Base-by-base conservation (phyloP, 2,329 filamentous ascomycete genomes). In the Fusarium bactridioides region DNA sequence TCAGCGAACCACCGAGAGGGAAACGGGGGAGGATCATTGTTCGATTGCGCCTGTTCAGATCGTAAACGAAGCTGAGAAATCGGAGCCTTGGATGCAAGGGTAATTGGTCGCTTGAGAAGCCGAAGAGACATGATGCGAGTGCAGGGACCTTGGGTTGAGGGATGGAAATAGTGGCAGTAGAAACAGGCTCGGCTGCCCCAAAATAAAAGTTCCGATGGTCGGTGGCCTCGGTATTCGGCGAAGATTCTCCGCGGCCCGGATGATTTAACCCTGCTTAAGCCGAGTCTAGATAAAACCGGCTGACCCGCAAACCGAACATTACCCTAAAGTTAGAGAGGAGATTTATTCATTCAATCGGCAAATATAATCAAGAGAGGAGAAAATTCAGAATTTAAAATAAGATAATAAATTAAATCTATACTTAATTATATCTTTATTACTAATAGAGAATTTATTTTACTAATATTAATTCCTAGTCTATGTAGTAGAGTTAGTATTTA, bases 1-100 rank as follows among this genome's bases (percentile, higher is more conserved):
- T 74, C 68, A 13, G 59, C n/a, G 19, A 74, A 74, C 70, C 67
- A 73, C 43, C 70, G 58, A 10, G 63, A 59, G 13, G 58, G 47
- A 13, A 72, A 61, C 8, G 55, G 41, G 4, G 45, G 8, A 5
- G n/a, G 12, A 23, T 48, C 21, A n/a, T 61, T 19, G 11, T 23
- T 38, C 12, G 12, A 5, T 23, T 45, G 50, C 2, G 25, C 19
- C 38, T 7, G 25, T 6, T 25, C 23, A n/a, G 64, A 61, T 9
- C 53, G 29, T 4, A 8, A n/a, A 4, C 61, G 40, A 25, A 41
- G 18, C 7, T 65, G 56, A 10, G 29, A 25, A 8, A 45, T 12
- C 4, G 31, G 23, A 8, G 25, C 7, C 10, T 11, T 63, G 1
- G 38, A 6, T 1, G 12, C 21, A 21, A 45, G 21, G n/a, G 3